Conservation (phyloP, 1,284 basidiomycete species). For the Austroboletus niveus region DNA sequence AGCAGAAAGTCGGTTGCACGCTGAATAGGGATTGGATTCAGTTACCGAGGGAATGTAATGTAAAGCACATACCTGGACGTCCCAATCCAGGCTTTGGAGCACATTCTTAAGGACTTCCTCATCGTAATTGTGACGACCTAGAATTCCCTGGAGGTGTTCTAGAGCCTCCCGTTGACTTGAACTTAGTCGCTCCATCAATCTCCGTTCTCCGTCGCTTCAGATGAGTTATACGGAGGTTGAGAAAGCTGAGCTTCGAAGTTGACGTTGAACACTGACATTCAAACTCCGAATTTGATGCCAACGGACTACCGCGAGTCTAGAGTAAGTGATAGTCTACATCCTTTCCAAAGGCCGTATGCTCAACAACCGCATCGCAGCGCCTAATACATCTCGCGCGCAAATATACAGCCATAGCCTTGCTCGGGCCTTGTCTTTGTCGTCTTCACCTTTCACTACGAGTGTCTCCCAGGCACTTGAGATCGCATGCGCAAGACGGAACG, state of each 20-base stretch:
- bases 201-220: no score
- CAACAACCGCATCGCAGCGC: constrained; percentile 82
- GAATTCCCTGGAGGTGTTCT: constrained; percentile 17
- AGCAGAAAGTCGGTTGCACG: constrained; percentile 63
- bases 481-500: constrained; percentile 75
- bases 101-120: constrained; percentile 56
- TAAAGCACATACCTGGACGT: constrained; percentile 51
- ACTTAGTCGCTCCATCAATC: constrained; percentile 13
- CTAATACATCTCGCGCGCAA: constrained; percentile 86
- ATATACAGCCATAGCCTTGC: constrained; percentile 93
- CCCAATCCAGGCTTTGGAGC: constrained; percentile 63
- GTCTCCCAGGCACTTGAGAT: constrained; percentile 90
- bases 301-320: no score
- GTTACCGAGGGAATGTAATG: not conserved
- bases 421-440: constrained; percentile 72
- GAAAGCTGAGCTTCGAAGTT: no score
- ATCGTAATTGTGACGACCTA: constrained; percentile 44
- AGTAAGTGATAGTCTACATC: constrained; percentile 59
- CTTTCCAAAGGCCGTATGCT: constrained; percentile 88
- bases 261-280: no score
- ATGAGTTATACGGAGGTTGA: no score
- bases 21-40: constrained; percentile 29
- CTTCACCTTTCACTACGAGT: constrained; percentile 80
- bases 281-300: no score
- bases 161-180: constrained; percentile 15